Conservation (phyloP, 768 basidiomycete genomes). For the Trametes cinnabarina region DNA sequence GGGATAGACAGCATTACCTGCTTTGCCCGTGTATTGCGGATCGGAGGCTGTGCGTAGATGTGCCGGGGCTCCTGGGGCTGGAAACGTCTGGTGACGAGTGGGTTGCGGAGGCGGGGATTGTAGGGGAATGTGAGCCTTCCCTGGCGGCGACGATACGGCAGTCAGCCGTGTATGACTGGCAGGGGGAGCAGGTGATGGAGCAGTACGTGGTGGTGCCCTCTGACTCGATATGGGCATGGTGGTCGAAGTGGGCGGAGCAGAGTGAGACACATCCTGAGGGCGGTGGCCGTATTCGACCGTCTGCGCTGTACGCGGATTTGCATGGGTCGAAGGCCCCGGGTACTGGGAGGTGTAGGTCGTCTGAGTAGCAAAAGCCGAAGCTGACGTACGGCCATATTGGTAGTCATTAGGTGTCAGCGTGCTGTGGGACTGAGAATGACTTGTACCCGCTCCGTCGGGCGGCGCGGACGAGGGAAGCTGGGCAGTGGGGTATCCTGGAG, state of each 20-base stretch:
- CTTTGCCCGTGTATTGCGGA: slow-evolving; percentile 24
- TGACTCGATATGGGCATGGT: slow-evolving; percentile 6
- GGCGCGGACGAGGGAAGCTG: slow-evolving; percentile 1
- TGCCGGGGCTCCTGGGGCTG: slow-evolving; percentile 2
- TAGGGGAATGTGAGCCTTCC: slow-evolving; percentile 14
- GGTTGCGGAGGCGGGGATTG: slow-evolving; percentile 15
- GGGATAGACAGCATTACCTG: neutral
- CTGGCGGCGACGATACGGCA: slow-evolving; percentile 17
- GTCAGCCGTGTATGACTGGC: slow-evolving; percentile 9
- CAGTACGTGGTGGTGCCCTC: slow-evolving; percentile 25
- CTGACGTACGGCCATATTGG: neutral
- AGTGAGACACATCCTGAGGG: slow-evolving; percentile 6
- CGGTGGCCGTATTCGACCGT: slow-evolving; percentile 6
- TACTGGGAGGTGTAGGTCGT: neutral
- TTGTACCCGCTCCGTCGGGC: slow-evolving; percentile 6
- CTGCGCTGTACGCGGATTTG: slow-evolving; percentile 8
- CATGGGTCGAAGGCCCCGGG: neutral
- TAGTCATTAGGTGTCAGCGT: slow-evolving; percentile 12
- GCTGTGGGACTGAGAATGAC: slow-evolving; percentile 14
- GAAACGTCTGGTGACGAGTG: slow-evolving; percentile 22
- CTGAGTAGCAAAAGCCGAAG: neutral
- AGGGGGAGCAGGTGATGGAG: slow-evolving; percentile 26
- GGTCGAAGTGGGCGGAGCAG: neutral
- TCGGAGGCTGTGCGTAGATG: slow-evolving; percentile 27
- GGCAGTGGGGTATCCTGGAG: slow-evolving; percentile 16